phyloP scores from a whole-genome alignment of 1,139 yeast genomes.

The Fermentozyma sake region DNA sequence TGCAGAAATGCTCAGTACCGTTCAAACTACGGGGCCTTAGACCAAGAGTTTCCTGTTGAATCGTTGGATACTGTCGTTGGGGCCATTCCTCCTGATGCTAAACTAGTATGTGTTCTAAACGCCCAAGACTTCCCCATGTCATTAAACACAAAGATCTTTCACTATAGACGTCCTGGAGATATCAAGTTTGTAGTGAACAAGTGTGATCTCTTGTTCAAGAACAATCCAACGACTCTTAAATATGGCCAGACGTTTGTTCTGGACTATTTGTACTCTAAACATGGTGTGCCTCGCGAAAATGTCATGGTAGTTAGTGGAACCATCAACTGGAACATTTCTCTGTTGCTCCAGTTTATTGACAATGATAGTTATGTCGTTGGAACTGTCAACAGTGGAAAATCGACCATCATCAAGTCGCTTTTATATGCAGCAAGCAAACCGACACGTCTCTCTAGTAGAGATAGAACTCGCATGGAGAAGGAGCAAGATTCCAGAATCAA shows the following conservation, averaged over 20 bases:
- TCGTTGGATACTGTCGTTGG: constrained; percentile 31
- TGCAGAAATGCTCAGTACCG: constrained; percentile 51
- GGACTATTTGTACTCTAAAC: constrained; percentile 35
- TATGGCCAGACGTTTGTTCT: constrained; percentile 43
- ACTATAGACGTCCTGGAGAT: constrained; percentile 28
- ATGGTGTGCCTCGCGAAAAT: constrained; percentile 40
- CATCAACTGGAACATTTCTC: constrained; percentile 48
- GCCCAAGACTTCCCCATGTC: constrained; percentile 70
- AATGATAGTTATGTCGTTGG: constrained; percentile 60
- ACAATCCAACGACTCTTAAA: constrained; percentile 24
- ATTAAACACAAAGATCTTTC: constrained; percentile 35
- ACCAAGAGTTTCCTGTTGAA: constrained; percentile 31
- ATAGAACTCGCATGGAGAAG: constrained; percentile 13
- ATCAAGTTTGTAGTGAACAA: constrained; percentile 55
- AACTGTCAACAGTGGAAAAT: constrained; percentile 72
- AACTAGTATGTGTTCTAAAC: constrained; percentile 55
- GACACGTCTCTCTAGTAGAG: constrained; percentile 5
- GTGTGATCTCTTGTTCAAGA: constrained; percentile 47
- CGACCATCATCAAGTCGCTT: constrained; percentile 55
- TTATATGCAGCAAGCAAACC: constrained; percentile 11
- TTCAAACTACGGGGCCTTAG: constrained; percentile 21
- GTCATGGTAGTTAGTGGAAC: constrained; percentile 48
- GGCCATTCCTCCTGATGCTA: constrained; percentile 44
- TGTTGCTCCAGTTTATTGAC: constrained; percentile 31
- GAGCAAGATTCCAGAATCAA: constrained; percentile 14